These are phyloP conservation scores for Pleoardoris graminearum DNA, from an alignment of 2,329 filamentous ascomycete species.

Conservation along the genomic window DNA sequence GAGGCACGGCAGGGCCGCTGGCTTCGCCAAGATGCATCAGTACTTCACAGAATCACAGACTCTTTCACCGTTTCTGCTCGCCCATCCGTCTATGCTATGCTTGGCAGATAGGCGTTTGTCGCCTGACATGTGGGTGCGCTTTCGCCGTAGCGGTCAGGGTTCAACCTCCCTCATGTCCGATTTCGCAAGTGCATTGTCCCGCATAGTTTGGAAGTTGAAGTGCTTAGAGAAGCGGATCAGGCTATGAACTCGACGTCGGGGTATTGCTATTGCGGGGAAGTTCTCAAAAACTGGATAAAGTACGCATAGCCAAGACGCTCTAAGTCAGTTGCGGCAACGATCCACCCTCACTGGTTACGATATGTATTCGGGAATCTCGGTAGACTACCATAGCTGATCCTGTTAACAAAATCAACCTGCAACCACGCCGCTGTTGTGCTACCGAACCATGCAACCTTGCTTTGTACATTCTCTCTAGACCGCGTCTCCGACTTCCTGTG, in stretches of 20 bases:
- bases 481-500: not conserved
- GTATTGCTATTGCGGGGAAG: not conserved
- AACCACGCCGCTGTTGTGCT: conserved; percentile 21
- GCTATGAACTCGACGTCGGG: not conserved
- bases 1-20: not conserved
- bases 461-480: not conserved
- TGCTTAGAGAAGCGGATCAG: too few relatives aligned
- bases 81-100: too few relatives aligned
- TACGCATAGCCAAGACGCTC: conserved; percentile 2
- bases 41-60: not conserved
- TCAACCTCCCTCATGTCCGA: too few relatives aligned
- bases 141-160: too few relatives aligned
- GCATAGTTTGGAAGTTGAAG: too few relatives aligned
- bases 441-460: conserved; percentile 9
- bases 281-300: conserved; percentile 1
- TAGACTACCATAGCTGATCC: conserved; percentile 19
- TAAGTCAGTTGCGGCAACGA: not conserved
- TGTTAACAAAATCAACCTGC: conserved; percentile 12
- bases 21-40: not conserved
- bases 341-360: not conserved
- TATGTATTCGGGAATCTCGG: conserved; percentile 10
- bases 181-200: too few relatives aligned
- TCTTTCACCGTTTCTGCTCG: not conserved
- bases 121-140: too few relatives aligned
- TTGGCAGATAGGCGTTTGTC: not conserved